Conservation (phyloP, 2,329 filamentous ascomycete genomes). For the Orbilia blumenaviensis region DNA sequence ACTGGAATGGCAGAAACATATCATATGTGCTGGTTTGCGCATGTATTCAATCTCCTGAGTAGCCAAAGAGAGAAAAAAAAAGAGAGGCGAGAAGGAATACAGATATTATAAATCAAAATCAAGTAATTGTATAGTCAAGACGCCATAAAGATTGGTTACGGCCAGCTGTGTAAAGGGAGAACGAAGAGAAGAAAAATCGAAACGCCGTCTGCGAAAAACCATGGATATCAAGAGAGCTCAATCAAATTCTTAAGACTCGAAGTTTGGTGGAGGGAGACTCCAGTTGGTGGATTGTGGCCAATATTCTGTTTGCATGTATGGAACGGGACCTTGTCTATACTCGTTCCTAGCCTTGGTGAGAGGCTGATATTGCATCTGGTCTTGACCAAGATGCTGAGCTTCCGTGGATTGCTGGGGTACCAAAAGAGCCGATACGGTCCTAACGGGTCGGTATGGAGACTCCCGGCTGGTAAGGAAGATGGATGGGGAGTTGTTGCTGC, state of each 20-base stretch:
- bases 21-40: slow-evolving; percentile 23
- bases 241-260: slow-evolving; percentile 25
- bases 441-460: slow-evolving; percentile 91
- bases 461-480: slow-evolving; percentile 86
- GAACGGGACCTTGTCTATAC: slow-evolving; percentile 57
- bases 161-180: neutral
- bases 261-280: slow-evolving; percentile 25
- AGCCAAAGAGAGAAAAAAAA: slow-evolving; percentile 20
- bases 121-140: slow-evolving; percentile 6
- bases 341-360: slow-evolving; percentile 63
- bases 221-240: slow-evolving; percentile 3
- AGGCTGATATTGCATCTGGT: slow-evolving; percentile 84
- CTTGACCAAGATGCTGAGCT: slow-evolving; percentile 70
- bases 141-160: neutral
- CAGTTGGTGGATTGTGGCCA: slow-evolving; percentile 54
- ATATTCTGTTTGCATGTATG: slow-evolving; percentile 57
- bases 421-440: slow-evolving; percentile 87
- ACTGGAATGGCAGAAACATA: slow-evolving; percentile 37
- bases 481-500: slow-evolving; percentile 75
- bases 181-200: neutral
- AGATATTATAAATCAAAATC: slow-evolving; percentile 27
- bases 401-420: slow-evolving; percentile 82
- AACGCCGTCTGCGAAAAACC: slow-evolving; percentile 26
- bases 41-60: slow-evolving; percentile 43
- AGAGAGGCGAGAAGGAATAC: slow-evolving; percentile 15